phyloP scores from a whole-genome alignment of 2,329 filamentous ascomycete species.

The Alternaria sp. region DNA sequence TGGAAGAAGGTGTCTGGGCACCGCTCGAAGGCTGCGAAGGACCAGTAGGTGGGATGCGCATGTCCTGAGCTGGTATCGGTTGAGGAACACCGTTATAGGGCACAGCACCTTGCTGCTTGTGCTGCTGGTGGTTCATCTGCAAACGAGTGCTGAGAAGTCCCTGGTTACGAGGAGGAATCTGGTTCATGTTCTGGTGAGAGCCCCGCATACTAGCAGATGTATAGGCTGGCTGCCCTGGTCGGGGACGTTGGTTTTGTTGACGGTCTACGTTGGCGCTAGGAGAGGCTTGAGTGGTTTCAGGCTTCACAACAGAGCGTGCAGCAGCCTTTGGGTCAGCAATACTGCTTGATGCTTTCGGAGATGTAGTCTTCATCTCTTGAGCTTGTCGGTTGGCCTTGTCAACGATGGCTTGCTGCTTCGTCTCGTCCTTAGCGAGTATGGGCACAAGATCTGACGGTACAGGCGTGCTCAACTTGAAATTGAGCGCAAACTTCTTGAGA shows the following conservation, averaged over 20 bases:
- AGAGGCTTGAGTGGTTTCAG: constrained; percentile 41
- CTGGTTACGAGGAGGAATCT: constrained; percentile 48
- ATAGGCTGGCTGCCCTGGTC: constrained; percentile 49
- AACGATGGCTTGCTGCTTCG: constrained; percentile 91
- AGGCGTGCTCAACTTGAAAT: constrained; percentile 92
- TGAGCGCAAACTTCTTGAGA: constrained; percentile 91
- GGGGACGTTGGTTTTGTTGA: constrained; percentile 57
- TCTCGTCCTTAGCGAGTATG: constrained; percentile 96
- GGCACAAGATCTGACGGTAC: constrained; percentile 91
- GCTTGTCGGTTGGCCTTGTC: constrained; percentile 83
- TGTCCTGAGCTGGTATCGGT: constrained; percentile 68
- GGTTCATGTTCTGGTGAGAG: constrained; percentile 53
- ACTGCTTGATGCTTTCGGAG: constrained; percentile 54
- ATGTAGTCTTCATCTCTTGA: constrained; percentile 59
- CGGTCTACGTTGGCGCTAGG: constrained; percentile 52
- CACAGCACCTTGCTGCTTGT: constrained; percentile 54
- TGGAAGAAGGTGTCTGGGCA: constrained; percentile 62
- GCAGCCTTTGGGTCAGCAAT: constrained; percentile 44
- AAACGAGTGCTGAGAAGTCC: constrained; percentile 61
- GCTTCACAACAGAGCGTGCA: constrained; percentile 46
- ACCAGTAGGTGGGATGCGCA: constrained; percentile 76
- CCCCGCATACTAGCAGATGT: constrained; percentile 56
- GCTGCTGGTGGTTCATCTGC: constrained; percentile 61
- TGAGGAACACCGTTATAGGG: constrained; percentile 61
- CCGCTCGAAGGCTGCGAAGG: constrained; percentile 65